Evolutionary conservation across 306 rosid species (phyloP), one percentile per base, ranked within the genome.

Genomic region (Vigna mungo): DNA sequence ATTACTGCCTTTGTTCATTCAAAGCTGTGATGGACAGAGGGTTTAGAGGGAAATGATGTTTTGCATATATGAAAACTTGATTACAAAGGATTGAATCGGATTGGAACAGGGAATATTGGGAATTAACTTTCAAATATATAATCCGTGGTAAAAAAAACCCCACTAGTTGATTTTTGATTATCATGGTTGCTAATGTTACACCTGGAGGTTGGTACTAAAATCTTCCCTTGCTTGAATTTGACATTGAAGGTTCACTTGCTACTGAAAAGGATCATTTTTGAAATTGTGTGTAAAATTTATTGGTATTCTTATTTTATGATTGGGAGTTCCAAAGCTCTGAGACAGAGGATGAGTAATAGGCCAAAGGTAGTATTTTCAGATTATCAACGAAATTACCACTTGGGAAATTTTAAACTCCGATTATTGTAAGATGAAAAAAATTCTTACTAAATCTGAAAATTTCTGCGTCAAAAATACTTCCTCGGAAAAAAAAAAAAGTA

Each of bases 1-100:
- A 75, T 83, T 73, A 39, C 80, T 75, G 44, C 80, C 80, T 80
- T 71, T 80, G 84, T 81, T 85, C 87, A 60, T 82, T 84, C 56
- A 55, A 70, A 86, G 71, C 75, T 63, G 71, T 71, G 88, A 71
- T 84, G 77, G 78, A 75, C 67, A 48, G 72, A 69, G 84, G 77
- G 62, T 65, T 80, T 58, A 76, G 68, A 81, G 72, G 47, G 70
- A 76, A 65, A 49, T 81, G 82, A 73, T 72, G 81, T 83, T 83
- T 23, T 85, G 82, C 80, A 81, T 84, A 78, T 75, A 77, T 73
- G 74, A 80, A 79, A 55, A 80, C 75, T 59, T 64, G 78, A 68
- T 84, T 73, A 71, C 77, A 64, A 72, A 82, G 76, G 70, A 69
- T 74, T 84, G 64, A 64, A 78, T 75, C 83, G 65, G 65, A 80